Evolutionary conservation across 2,329 filamentous ascomycete genomes (phyloP).

Genomic region (Penicillium occitanis): DNA sequence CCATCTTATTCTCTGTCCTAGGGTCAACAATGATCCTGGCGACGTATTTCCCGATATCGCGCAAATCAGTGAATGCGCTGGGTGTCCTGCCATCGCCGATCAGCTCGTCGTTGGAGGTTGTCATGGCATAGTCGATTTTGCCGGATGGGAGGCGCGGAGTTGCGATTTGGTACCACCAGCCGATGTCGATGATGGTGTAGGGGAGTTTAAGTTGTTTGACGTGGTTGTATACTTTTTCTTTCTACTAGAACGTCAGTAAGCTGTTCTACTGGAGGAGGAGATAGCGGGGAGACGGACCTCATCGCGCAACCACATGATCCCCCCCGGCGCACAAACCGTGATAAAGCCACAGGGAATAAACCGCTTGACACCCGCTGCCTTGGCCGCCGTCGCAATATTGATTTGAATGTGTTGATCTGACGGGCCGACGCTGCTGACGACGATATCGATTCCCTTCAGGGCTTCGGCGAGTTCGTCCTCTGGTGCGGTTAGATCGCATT

Average conservation of each 20-base stretch:
- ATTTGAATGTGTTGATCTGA: constrained; percentile 35
- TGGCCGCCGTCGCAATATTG: constrained; percentile 44
- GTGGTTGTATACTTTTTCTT: constrained; percentile 49
- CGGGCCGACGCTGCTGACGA: constrained; percentile 41
- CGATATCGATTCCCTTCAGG: constrained; percentile 37
- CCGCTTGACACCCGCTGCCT: constrained; percentile 47
- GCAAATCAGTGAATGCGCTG: constrained; percentile 43
- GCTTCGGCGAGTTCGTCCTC: constrained; percentile 15
- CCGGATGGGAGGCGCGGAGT: constrained; percentile 43
- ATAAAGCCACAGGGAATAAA: constrained; percentile 50
- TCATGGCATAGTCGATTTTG: constrained; percentile 40
- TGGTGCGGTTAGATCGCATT: constrained; percentile 14
- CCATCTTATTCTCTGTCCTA: constrained; percentile 50
- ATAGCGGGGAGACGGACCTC: constrained; percentile 1
- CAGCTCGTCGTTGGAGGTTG: constrained; percentile 40
- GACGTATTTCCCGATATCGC: constrained; percentile 51
- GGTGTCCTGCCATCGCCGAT: constrained; percentile 23
- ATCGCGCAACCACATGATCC: constrained; percentile 36
- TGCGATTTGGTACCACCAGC: constrained; percentile 53
- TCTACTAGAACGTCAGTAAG: constrained; percentile 30
- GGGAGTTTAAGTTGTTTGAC: constrained; percentile 47
- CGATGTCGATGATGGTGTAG: constrained; percentile 56
- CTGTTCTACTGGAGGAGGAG: too few species aligned
- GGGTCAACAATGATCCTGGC: constrained; percentile 50
- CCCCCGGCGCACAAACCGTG: constrained; percentile 40